phyloP scores from a whole-genome alignment of 192 early-diverging fungal genomes.

The Kickxella alabastrina region DNA sequence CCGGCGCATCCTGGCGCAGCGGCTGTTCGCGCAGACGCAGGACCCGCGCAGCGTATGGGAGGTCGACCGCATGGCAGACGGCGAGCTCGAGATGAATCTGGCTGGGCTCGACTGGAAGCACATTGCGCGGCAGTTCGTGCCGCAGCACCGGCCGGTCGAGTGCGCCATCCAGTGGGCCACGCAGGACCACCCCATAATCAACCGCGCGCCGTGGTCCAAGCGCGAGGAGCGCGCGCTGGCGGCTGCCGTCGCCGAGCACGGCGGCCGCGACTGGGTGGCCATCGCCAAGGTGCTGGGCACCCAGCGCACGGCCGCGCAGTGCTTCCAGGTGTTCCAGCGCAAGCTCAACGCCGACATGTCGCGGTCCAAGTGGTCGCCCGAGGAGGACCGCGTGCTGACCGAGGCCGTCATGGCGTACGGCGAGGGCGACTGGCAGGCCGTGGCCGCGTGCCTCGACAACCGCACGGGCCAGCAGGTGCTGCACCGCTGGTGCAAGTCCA shows the following conservation, averaged over 20 bases:
- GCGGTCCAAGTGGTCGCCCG: constrained; percentile 61
- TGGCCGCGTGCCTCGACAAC: constrained; percentile 61
- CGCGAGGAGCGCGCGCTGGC: constrained; percentile 54
- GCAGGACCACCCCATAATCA: constrained; percentile 75
- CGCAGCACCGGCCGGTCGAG: constrained; percentile 59
- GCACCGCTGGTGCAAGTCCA: constrained; percentile 67
- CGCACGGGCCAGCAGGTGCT: constrained; percentile 70
- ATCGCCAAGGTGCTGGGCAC: constrained; percentile 62
- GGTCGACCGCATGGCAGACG: constrained; percentile 36
- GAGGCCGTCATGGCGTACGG: constrained; percentile 66
- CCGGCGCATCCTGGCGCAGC: constrained; percentile 47
- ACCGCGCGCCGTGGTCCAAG: constrained; percentile 63
- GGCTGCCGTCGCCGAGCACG: constrained; percentile 44
- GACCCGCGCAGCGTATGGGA: constrained; percentile 50
- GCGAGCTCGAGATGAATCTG: constrained; percentile 51
- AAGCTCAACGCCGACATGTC: constrained; percentile 44
- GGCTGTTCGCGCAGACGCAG: constrained; percentile 43
- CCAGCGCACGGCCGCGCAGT: constrained; percentile 68
- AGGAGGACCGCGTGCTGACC: constrained; percentile 60
- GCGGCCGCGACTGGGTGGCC: constrained; percentile 60
- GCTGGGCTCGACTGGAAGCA: constrained; percentile 50
- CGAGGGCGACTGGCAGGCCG: constrained; percentile 68
- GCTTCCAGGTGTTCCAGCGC: constrained; percentile 66
- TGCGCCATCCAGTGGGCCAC: constrained; percentile 77
- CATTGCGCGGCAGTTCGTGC: constrained; percentile 54